Percentiles rank a stretch among this genome's conserved stretches.
These are phyloP conservation scores for Zygosaccharomyces pseudobailii DNA, from an alignment of 1,139 yeast genomes.

Conservation along the genomic window DNA sequence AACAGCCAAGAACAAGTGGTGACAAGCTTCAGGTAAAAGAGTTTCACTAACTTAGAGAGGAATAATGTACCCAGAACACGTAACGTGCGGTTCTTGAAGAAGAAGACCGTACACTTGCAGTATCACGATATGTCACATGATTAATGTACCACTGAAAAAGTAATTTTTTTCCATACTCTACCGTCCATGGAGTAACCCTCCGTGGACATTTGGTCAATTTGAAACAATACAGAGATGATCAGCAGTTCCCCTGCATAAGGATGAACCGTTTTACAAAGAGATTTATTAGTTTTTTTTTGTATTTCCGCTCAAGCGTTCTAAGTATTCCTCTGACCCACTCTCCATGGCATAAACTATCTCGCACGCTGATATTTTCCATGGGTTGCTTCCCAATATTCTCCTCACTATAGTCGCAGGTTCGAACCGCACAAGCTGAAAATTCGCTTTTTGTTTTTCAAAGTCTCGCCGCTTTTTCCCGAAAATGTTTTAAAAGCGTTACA, in stretches of 20 bases:
- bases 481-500: background rate
- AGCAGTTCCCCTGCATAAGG: slow-evolving; percentile 97
- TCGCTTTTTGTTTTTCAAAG: background rate
- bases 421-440: slow-evolving; percentile 1
- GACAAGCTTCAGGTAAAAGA: too few relatives aligned
- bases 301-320: background rate
- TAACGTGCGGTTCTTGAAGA: too few relatives aligned
- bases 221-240: slow-evolving; percentile 93
- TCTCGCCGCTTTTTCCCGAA: background rate
- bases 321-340: too few relatives aligned
- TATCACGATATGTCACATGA: too few relatives aligned
- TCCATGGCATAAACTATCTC: too few relatives aligned
- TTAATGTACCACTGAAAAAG: background rate
- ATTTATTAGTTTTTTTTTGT: slow-evolving; percentile 59
- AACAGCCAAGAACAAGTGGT: background rate
- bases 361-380: too few relatives aligned
- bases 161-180: background rate
- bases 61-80: too few relatives aligned
- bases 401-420: slow-evolving; percentile 3
- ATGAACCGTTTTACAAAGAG: slow-evolving; percentile 94
- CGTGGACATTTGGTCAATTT: slow-evolving; percentile 56
- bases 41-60: too few relatives aligned
- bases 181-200: slow-evolving; percentile 33
- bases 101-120: too few relatives aligned
- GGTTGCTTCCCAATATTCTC: background rate